A percentile compares a stretch with the other conserved stretches of the same genome.
Evolutionary conservation across 164 flowering plant genomes (phyloP).

Genomic region (Stephania cephalantha): DNA sequence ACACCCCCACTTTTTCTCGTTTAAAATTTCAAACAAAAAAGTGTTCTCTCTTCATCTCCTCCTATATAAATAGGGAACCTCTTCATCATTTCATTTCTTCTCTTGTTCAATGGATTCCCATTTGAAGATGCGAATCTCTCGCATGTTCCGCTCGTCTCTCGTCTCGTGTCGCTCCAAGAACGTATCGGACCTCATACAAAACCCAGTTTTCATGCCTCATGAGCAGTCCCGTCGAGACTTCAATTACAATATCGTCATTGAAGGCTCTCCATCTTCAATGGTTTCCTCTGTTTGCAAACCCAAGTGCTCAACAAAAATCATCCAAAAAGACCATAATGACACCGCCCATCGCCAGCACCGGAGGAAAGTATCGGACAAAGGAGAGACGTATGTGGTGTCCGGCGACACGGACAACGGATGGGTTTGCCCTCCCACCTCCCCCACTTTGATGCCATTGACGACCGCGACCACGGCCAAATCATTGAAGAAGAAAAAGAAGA

Average conservation of each 20-base stretch:
- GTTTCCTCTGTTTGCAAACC: slow-evolving; percentile 30
- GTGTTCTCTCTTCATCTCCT: not conserved
- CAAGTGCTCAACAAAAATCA: not conserved
- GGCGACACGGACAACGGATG: slow-evolving; percentile 18
- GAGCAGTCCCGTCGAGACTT: slow-evolving; percentile 13
- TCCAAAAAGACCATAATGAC: not conserved
- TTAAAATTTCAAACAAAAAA: slow-evolving; percentile 2
- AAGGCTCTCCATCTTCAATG: slow-evolving; percentile 6
- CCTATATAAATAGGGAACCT: not conserved
- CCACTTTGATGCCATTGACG: slow-evolving; percentile 21
- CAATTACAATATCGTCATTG: not conserved
- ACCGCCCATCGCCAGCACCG: not conserved
- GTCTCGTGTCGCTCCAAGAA: slow-evolving; percentile 43
- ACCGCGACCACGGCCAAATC: not conserved
- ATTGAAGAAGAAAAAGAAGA: slow-evolving; percentile 5
- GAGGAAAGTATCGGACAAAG: slow-evolving; percentile 18
- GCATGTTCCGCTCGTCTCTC: slow-evolving; percentile 50
- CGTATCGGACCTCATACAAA: slow-evolving; percentile 35
- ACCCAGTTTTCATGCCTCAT: slow-evolving; percentile 25
- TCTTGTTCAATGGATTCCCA: slow-evolving; percentile 42
- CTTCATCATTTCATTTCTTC: not conserved
- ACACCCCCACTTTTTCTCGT: not conserved
- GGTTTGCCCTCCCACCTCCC: slow-evolving; percentile 46
- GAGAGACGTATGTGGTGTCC: slow-evolving; percentile 13
- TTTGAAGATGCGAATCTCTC: slow-evolving; percentile 44